These are phyloP conservation scores for Pythium angustatum DNA, from an alignment of 352 stramenopile genomes.

Conservation along the genomic window DNA sequence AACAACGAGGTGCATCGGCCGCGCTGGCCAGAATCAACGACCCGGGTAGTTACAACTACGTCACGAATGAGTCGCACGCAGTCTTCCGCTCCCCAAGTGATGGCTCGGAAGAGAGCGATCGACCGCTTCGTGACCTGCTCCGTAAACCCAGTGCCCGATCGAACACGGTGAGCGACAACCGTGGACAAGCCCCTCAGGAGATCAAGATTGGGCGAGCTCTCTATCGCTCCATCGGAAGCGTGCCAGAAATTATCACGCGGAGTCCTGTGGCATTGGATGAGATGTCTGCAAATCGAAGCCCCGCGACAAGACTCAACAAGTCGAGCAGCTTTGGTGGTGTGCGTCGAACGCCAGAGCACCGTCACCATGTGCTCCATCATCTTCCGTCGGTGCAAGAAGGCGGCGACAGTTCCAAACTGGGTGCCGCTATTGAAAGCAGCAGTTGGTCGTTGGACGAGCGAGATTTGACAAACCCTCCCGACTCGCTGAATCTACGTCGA, in stretches of 20 bases:
- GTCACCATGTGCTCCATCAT: slow-evolving; percentile 8
- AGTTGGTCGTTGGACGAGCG: slow-evolving; percentile 4
- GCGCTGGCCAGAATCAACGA: slow-evolving; percentile 21
- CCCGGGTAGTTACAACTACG: not conserved
- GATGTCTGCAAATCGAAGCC: slow-evolving; percentile 4
- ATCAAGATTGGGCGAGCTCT: slow-evolving; percentile 22
- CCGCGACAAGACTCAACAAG: slow-evolving; percentile 1
- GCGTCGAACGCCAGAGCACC: slow-evolving; percentile 11
- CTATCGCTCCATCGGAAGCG: slow-evolving; percentile 21
- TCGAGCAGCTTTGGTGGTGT: slow-evolving; percentile 3
- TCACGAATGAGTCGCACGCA: slow-evolving; percentile 11
- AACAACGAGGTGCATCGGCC: slow-evolving; percentile 13
- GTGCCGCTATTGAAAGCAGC: slow-evolving; percentile 4
- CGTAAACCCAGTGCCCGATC: slow-evolving; percentile 1
- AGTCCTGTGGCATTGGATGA: not conserved
- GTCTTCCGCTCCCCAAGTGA: slow-evolving; percentile 22
- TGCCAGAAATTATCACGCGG: slow-evolving; percentile 20
- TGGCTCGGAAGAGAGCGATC: slow-evolving; percentile 20
- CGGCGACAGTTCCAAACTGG: not conserved
- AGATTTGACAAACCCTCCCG: slow-evolving; percentile 10
- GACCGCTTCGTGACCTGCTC: not conserved
- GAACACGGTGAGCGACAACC: not conserved
- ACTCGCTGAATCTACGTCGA: slow-evolving; percentile 9
- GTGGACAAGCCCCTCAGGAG: slow-evolving; percentile 1
- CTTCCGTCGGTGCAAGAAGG: slow-evolving; percentile 23